phyloP scores from a whole-genome alignment of 305 asterid species.

The Rubia tinctorum region DNA sequence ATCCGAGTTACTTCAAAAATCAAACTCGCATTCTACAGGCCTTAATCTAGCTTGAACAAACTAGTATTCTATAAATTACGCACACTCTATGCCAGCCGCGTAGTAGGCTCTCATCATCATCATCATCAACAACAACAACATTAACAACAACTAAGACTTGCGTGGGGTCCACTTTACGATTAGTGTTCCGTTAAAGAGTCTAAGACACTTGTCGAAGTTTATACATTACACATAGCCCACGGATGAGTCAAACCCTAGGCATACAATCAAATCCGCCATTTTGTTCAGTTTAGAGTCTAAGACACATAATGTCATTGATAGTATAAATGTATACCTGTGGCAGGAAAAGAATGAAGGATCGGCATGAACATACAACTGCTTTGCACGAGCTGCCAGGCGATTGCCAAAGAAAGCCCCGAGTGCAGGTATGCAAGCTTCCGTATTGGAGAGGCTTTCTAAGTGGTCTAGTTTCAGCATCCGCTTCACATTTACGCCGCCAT shows the following conservation, averaged over 20 bases:
- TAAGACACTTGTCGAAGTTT: too few species aligned
- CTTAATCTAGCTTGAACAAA: not conserved
- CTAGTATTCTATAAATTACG: not conserved
- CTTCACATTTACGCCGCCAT: slow-evolving; percentile 40
- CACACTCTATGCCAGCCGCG: not conserved
- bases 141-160: not conserved
- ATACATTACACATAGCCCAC: too few species aligned
- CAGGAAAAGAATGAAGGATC: not conserved
- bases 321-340: not conserved
- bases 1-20: not conserved
- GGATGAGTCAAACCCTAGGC: too few species aligned
- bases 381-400: slow-evolving; percentile 34
- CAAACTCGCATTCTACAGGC: not conserved
- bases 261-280: too few species aligned
- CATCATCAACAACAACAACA: not conserved
- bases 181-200: too few species aligned
- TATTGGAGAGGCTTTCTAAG: slow-evolving; percentile 45
- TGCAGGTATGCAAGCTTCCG: slow-evolving; percentile 49
- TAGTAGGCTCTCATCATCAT: not conserved
- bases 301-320: not conserved
- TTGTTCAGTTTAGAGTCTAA: not conserved
- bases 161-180: not conserved
- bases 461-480: slow-evolving; percentile 77
- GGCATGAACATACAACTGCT: not conserved
- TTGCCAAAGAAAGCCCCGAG: slow-evolving; percentile 70